Evolutionary conservation across 108 stramenopile genomes (phyloP), one percentile per base, ranked within the genome.

Genomic region (Skeletonema potamos): DNA sequence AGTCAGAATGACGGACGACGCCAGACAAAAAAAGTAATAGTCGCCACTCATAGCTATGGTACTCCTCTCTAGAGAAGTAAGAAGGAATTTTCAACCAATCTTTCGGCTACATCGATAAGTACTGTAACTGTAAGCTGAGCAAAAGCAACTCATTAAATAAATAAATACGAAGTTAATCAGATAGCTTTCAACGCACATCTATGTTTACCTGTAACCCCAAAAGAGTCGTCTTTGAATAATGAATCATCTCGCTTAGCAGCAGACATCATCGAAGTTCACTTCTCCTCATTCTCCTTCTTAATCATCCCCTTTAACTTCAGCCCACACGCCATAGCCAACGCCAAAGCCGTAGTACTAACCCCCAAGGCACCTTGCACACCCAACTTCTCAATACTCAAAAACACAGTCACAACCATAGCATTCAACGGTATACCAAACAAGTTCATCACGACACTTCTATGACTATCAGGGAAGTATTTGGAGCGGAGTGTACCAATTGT

Each of bases 361-460:
- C 83, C 70, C 56, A 97, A 70, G 4, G 95, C 95, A 4, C 95
- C 95, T 17, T 66, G 75, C 30, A 93, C 72, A 17, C 95, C 95
- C 70, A 97, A 76, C 62, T 80, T 85, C 57, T 92, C 78, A 70
- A 96, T 95, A 37, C 85, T 86, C 64, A 97, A 72, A 58, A 98
- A 96, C 20, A 97, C 94, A 30, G 84, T 72, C 54, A 97, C 83
- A 11, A 97, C 96, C 66, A 97, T 70, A n/a, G 88, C 85, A 84
- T 99, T 99, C 64, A 97, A 81, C 4, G 94, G 96, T 62, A 97
- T 92, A 24, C 99, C 95, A 76, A 97, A 96, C 65, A 98, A 72
- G 82, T 98, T 98, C 96, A 98, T 97, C 18, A 98, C 91, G 36
- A 97, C 93, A 9, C 92, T 89, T 36, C 99, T 89, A 46, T 96